Evolutionary conservation across 345 rosid species (phyloP).

Genomic region (Camelina neglecta): DNA sequence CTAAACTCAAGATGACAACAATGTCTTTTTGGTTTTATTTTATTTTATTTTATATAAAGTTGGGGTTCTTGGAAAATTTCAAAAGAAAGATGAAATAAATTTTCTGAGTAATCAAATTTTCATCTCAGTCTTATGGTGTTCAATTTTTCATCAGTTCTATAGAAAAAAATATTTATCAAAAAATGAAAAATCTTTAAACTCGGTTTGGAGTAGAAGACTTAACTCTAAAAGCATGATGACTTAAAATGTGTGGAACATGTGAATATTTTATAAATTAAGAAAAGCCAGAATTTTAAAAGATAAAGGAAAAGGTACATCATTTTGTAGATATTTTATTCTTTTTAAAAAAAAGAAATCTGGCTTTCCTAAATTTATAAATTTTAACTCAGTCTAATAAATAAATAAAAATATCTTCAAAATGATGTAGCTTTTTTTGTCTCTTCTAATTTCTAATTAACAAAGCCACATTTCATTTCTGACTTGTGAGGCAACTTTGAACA

Average conservation of each 20-base stretch:
- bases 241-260: background rate
- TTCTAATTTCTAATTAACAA: constrained; percentile 5
- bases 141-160: background rate
- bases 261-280: background rate
- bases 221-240: background rate
- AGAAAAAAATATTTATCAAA: background rate
- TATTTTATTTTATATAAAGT: background rate
- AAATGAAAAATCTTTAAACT: background rate
- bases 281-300: constrained; percentile 1
- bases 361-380: too few species aligned
- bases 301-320: background rate
- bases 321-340: too few species aligned
- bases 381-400: background rate
- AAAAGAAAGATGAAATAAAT: background rate
- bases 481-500: constrained; percentile 23
- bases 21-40: too few species aligned
- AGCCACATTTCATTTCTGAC: background rate
- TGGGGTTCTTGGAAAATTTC: background rate
- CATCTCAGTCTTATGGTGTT: background rate
- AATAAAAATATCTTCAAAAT: constrained; percentile 3
- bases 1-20: constrained; percentile 15
- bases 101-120: background rate
- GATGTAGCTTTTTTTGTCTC: constrained; percentile 26
- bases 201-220: background rate
- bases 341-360: too few species aligned